Evolutionary conservation across 352 stramenopile species (phyloP), one percentile per base, ranked within the genome.

Genomic region (Pythium aquatile): DNA sequence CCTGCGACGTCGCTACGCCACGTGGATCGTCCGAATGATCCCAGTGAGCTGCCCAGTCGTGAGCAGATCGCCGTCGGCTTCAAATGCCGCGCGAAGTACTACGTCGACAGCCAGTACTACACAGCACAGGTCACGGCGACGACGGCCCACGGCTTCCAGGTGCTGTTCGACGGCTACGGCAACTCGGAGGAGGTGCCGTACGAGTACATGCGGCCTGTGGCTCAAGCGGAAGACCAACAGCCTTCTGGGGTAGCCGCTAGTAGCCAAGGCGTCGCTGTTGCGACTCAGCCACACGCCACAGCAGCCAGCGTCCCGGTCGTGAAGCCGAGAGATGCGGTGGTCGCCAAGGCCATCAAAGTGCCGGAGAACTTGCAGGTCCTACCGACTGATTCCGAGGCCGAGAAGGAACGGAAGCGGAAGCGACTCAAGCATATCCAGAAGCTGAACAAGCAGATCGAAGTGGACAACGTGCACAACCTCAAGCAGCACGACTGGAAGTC

Each of bases 101-200:
- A 92, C 51, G 81, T 79, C 11, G 87, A 96, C 58, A 59, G 72
- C 5, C 73, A 88, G 55, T 90, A 87, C 55, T 97, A 97, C 69
- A 61, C 76, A 52, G 89, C 80, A 37, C 69, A 70, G 8, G 78
- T 97, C 39, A 86, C 81, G 10, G 74, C 81, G 16, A 62, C 87
- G 26, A 96, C 89, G 7, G 52, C 65, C 1, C 57, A 88, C 53
- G 90, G 90, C 1, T 94, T 91, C 65, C 86, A 87, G 32, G 83
- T 97, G 54, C 66, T 93, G n/a, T 97, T 96, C 63, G 80, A 90
- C 14, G 78, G 84, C 46, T 97, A 97, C 63, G 88, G 88, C 59
- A 97, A 97, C 72, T 85, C 79, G 48, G 90, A 97, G 64, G 90
- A 97, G 69, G 86, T 97, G 39, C 90, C 90, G 26, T 91, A 88